Base-by-base conservation (phyloP, 306 rosid species). In the Begonia fuchsioides region DNA sequence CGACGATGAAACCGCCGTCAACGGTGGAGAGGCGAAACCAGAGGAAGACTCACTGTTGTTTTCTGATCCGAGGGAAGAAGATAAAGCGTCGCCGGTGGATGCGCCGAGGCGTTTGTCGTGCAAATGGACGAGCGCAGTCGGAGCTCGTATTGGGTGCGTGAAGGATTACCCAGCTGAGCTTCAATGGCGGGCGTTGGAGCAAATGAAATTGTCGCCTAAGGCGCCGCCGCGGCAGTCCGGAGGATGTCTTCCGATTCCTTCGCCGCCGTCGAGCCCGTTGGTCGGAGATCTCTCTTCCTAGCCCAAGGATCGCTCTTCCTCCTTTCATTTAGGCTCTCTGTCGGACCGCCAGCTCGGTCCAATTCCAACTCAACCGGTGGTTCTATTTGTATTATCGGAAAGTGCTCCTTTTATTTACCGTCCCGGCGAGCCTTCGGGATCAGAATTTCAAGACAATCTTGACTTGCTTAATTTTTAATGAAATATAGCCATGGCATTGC, bases 141-240 rank as follows among this genome's bases (percentile, higher is more conserved):
- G 77, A 26, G 71, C 81, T 18, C 65, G 81, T 15, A 75, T 75
- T 32, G 81, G 77, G 10, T 75, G 77, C 44, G 77, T 70, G 35
- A 52, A 69, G 17, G 74, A 75, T 54, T 70, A 70, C 44, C 81
- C 81, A 9, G 17, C 49, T 5, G 63, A 67, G 48, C 62, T 75
- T 7, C 74, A 67, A 15, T 44, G 9, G 19, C 60, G 47, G 15
- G 74, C 81, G 18, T 52, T 75, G 13, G 77, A 75, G 41, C 73
- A 60, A 43, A 68, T 70, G 54, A 75, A 75, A 15, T 53, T 70
- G 19, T 75, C 81, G 12, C 81, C 81, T 17, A 66, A 39, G 11
- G 47, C 54, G 5, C 10, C 52, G 7, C 47, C 51, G 0, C 59
- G 65, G 19, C 39, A n/a, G 35, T 26, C 35, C 8, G 8, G 35